Conservation (phyloP, 768 basidiomycete species). For the Mycena rosella region DNA sequence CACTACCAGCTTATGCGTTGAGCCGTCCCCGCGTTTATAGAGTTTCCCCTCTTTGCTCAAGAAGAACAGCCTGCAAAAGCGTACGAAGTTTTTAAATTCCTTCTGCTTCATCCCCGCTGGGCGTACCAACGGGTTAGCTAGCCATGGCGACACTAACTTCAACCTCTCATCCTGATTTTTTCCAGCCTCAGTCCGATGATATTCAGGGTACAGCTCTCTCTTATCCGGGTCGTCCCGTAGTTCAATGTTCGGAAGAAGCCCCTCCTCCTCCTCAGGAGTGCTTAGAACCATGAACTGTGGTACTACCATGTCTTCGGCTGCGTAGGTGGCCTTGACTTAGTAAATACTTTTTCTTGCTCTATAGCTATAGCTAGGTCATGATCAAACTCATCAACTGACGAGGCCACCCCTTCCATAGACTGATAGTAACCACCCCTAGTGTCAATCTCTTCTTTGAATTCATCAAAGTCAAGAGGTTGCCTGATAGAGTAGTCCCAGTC, state of each 20-base stretch:
- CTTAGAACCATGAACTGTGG: not conserved
- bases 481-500: not conserved
- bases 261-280: not conserved
- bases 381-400: not conserved
- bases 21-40: not conserved
- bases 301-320: not conserved
- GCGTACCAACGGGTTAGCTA: not conserved
- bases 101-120: not conserved
- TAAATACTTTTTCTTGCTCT: not conserved
- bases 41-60: not conserved
- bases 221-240: not conserved
- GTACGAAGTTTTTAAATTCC: not conserved
- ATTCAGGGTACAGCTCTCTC: not conserved
- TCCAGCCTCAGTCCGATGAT: not conserved
- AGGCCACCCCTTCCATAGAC: not conserved
- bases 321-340: not conserved
- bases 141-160: not conserved
- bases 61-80: conserved; percentile 1
- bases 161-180: not conserved
- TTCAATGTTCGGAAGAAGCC: not conserved
- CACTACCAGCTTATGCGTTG: conserved; percentile 13
- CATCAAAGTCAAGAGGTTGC: not conserved
- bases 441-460: not conserved
- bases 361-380: too few relatives aligned
- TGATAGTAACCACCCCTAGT: not conserved